Percentiles rank a stretch among this genome's conserved stretches.
These are phyloP conservation scores for Boletus sp. DNA, from an alignment of 768 basidiomycete genomes.

Conservation along the genomic window DNA sequence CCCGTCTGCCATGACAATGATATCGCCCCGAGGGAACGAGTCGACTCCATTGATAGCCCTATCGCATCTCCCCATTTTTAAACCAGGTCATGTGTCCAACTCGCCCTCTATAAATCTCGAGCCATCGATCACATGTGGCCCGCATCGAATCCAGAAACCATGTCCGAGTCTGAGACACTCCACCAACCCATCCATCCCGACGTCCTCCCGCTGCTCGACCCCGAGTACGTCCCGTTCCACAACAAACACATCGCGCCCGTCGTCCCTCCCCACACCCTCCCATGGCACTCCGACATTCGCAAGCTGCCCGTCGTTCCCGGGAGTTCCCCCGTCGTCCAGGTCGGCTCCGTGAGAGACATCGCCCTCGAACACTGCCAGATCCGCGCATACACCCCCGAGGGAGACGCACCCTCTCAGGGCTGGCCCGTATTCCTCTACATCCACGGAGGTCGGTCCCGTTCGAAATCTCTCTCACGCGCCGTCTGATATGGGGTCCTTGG, in stretches of 20 bases:
- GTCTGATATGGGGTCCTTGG: not conserved
- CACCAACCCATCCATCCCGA: constrained; percentile 60
- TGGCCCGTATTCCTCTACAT: constrained; percentile 75
- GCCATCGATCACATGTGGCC: not conserved
- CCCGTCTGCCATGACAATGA: no score
- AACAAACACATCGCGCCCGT: constrained; percentile 44
- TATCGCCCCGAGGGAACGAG: not conserved
- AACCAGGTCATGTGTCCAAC: constrained; percentile 14
- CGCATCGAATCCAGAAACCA: not conserved
- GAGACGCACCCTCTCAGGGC: constrained; percentile 45
- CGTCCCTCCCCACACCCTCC: constrained; percentile 51
- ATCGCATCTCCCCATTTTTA: constrained; percentile 3
- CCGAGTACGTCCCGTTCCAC: constrained; percentile 64
- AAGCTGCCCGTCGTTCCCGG: constrained; percentile 52
- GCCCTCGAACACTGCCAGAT: constrained; percentile 49
- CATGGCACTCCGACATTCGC: constrained; percentile 59
- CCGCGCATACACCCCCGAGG: constrained; percentile 64
- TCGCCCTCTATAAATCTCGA: not conserved
- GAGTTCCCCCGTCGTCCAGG: constrained; percentile 51
- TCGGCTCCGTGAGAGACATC: constrained; percentile 53
- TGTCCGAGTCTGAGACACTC: constrained; percentile 13
- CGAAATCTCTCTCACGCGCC: not conserved
- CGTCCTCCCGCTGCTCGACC: constrained; percentile 52
- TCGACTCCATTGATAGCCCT: not conserved
- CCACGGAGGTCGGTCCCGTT: constrained; percentile 55